These are phyloP conservation scores for Leishmania aethiopica DNA, from an alignment of 208 protist species.

Conservation along the genomic window DNA sequence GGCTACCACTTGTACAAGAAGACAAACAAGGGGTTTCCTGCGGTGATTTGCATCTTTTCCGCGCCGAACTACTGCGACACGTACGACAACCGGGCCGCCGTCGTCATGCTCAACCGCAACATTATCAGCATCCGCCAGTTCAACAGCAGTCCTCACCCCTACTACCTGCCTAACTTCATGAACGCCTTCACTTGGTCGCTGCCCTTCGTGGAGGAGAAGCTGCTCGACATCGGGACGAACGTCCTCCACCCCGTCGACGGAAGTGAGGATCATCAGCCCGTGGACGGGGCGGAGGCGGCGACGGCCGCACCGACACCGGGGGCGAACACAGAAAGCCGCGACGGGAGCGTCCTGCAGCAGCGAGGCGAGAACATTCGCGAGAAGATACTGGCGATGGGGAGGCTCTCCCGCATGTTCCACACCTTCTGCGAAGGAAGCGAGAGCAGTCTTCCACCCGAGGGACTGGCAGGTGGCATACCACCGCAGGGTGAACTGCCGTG, in stretches of 20 bases:
- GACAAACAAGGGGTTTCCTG: constrained; percentile 92
- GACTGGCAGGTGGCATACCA: constrained; percentile 56
- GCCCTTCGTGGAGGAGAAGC: constrained; percentile 97
- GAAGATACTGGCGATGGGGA: constrained; percentile 70
- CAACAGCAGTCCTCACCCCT: constrained; percentile 94
- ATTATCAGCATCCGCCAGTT: constrained; percentile 98
- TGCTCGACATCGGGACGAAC: constrained; percentile 87
- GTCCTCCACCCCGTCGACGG: constrained; percentile 81
- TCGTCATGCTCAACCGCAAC: constrained; percentile 93
- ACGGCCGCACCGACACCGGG: neutral
- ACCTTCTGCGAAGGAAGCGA: constrained; percentile 59
- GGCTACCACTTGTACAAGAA: constrained; percentile 95
- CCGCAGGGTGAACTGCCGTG: constrained; percentile 66
- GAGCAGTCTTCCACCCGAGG: constrained; percentile 72
- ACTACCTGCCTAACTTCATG: constrained; percentile 98
- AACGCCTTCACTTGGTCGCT: constrained; percentile 97
- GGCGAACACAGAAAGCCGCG: neutral
- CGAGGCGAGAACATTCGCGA: constrained; percentile 46
- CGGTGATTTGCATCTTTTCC: constrained; percentile 97
- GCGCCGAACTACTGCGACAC: constrained; percentile 98
- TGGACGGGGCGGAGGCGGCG: neutral
- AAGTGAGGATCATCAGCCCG: constrained; percentile 45
- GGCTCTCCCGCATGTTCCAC: constrained; percentile 59
- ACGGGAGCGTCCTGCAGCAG: constrained; percentile 27
- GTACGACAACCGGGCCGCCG: constrained; percentile 97